Base-by-base conservation (phyloP, 495 filamentous ascomycete genomes). In the Penicillium cataractarum region DNA sequence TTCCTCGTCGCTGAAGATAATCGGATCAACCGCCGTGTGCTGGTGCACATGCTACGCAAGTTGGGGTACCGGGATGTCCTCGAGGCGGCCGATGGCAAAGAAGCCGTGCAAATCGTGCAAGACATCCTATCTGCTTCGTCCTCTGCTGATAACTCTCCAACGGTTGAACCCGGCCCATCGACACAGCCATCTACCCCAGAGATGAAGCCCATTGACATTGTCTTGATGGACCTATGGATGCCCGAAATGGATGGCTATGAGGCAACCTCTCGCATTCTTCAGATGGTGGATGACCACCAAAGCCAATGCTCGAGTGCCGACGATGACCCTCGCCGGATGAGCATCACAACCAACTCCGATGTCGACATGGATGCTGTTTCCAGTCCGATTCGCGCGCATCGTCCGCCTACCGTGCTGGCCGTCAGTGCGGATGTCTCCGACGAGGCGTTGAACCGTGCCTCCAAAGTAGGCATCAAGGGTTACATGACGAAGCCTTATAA, bases 191-290 rank as follows among this genome's bases (percentile, higher is more conserved):
- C 31, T 12, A 17, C 19, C 1, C 31, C 69, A 48, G 75, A 68
- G 57, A 51, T 75, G 29, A 82, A 78, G 57, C 65, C 77, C 6
- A 85, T 92, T 61, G 85, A 92, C 69, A 80, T 90, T 1, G 80
- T 93, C 22, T 72, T 92, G 29, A 93, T 93, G 91, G 90, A 93
- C 72, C 81, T 93, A 6, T 93, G 90, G 90, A 93, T 93, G 90
- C 91, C 90, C 2, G 80, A 86, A 59, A 90, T 92, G 86, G 90
- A 93, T 66, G 91, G 91, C 3, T 92, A 91, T 58, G 86, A 92
- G 70, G 90, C 90, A 6, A 86, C 90, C 0, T 79, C 83, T 53
- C 74, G 74, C 27, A 93, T 93, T 59, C 72, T 89, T n/a, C 73
- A 80, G 55, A 78, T 88, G 71, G 73, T 80, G 37, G 66, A 76